phyloP scores from a whole-genome alignment of 345 rosid species.

The Gossypium ekmanianum region DNA sequence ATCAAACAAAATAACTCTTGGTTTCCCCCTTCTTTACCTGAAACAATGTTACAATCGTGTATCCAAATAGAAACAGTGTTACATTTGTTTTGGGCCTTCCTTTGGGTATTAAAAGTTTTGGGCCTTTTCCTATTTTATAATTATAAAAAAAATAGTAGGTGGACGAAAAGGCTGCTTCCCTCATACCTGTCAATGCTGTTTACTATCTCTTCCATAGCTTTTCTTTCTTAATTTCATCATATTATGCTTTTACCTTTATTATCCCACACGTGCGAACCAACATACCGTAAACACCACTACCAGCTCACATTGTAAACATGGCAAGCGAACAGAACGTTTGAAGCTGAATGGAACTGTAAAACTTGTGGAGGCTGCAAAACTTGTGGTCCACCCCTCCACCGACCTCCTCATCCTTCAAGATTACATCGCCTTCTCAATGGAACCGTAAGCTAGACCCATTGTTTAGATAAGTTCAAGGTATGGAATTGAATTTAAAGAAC shows the following conservation, averaged over 20 bases:
- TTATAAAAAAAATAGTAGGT: not conserved
- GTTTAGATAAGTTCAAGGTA: no score
- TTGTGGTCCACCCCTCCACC: not conserved
- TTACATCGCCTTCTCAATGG: no score
- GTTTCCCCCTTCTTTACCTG: not conserved
- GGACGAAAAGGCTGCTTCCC: not conserved
- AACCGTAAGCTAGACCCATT: no score
- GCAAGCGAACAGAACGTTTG: not conserved
- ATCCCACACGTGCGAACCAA: slow-evolving; percentile 15
- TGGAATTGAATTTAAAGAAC: no score
- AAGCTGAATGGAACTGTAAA: slow-evolving; percentile 22
- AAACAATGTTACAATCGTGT: not conserved
- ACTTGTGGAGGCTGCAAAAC: not conserved
- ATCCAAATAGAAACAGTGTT: no score
- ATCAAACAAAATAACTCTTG: not conserved
- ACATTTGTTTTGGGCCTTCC: not conserved
- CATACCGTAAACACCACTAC: slow-evolving; percentile 17
- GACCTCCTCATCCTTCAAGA: no score
- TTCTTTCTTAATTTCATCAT: no score
- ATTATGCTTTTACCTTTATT: no score
- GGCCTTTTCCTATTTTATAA: no score
- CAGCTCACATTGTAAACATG: not conserved
- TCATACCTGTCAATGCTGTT: not conserved
- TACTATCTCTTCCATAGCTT: no score
- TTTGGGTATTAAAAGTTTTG: no score